Evolutionary conservation across 2,329 filamentous ascomycete genomes (phyloP), one percentile per base, ranked within the genome.

Genomic region (Bimuria novae-zelandiae): DNA sequence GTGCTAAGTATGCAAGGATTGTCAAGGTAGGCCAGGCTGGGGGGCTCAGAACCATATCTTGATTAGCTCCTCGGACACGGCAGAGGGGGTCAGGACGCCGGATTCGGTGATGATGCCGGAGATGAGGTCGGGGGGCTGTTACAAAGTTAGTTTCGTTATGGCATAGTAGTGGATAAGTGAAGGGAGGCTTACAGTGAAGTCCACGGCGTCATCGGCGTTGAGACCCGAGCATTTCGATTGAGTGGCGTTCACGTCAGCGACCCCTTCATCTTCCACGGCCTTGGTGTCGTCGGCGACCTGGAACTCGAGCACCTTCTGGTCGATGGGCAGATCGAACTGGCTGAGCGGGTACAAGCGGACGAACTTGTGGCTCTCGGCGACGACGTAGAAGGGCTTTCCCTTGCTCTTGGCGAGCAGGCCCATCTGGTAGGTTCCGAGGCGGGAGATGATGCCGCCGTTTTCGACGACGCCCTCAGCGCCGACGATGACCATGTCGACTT

Each of bases 311-410:
- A 95, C 82, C 29, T 85, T 82, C 74, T 96, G 91, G 68, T 88
- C 83, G 60, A 96, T 86, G 0, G 89, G 89, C 53, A 96, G 78
- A 68, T 94, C 89, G 54, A 87, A 85, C 75, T 96, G 91, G 57
- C 88, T 86, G 19, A 94, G 77, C 1, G 93, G 90, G 65, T 92
- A 94, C 50, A 94, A 82, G 65, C 92, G 84, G 40, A 95, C 91
- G 70, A 99, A 97, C 77, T 99, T 99, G 80, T 99, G 94, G 65
- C 90, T 95, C 78, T 99, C 94, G 1, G 89, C 89, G 4, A 94
- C 92, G 16, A 96, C 92, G 68, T 95, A 96, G 63, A 97, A 90
- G 0, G 89, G 89, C 57, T 90, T 87, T 33, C 87, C 84, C 56
- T 83, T 82, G 12, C 83, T 83, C 65, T 87, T 87, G 4, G 92